Base-by-base conservation (phyloP, 1,139 yeast genomes). In the Candida tropicalis region DNA sequence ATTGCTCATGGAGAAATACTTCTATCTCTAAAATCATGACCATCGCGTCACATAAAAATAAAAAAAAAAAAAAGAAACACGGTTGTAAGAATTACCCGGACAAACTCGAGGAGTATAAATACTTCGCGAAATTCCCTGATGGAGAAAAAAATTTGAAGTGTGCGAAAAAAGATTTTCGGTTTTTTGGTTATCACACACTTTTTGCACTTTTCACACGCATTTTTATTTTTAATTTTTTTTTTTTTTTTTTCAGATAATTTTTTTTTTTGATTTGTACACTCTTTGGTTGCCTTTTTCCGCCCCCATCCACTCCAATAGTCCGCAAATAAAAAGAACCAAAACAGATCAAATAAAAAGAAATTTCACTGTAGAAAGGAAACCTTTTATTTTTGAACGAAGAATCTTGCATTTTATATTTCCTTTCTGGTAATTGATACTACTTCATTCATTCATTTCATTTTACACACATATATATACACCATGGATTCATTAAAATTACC, bases 401-500 rank as follows among this genome's bases (percentile, higher is more conserved):
- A 32, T 32, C 35, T 32, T 33, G 27, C 36, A 22, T 33, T 33
- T 33, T 13, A 12, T 20, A 20, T 33, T 33, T 33, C 35, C 35
- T 31, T 31, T 31, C 35, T 18, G 35, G 17, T 31, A n/a, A 9
- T n/a, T 8, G 24, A 5, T 10, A 3, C 17, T 8, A 10, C 23
- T n/a, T 13, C 22, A 17, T 31, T 31, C 35, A 31, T 31, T 31
- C 36, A 10, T 33, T 22, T 33, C 12, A 11, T 20, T 18, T 32
- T 11, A 11, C 23, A 31, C 12, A 13, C 11, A 31, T 13, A 40
- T 20, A 40, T 35, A 38, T 29, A 27, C 43, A 54, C 26, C 32
- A 84, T 84, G 91, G 90, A 85, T 60, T 81, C 91, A 31, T 75
- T 84, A 50, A 81, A 84, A 52, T 77, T 84, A 53, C 93, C 93